Evolutionary conservation across 345 rosid genomes (phyloP).

Genomic region (Populus pruinosa): DNA sequence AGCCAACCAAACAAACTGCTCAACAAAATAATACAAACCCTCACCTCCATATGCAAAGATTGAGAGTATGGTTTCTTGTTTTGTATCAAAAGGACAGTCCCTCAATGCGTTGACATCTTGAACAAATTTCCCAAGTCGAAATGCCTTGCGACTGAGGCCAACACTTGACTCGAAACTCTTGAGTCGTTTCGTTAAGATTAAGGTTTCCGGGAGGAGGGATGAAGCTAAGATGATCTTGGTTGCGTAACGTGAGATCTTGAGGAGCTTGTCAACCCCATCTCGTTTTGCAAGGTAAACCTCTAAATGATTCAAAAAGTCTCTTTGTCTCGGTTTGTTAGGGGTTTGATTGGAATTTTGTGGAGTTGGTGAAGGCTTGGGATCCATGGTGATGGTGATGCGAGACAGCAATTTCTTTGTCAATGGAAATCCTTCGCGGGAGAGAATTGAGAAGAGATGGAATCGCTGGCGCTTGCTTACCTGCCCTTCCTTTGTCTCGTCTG

Average conservation of each 20-base stretch:
- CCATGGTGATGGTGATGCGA: background rate
- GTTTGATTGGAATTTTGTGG: background rate
- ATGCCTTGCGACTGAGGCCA: slow-evolving; percentile 95
- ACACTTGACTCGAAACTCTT: slow-evolving; percentile 87
- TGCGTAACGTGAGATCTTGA: slow-evolving; percentile 85
- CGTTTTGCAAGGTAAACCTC: slow-evolving; percentile 58
- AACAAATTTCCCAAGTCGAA: slow-evolving; percentile 85
- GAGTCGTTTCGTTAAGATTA: slow-evolving; percentile 38
- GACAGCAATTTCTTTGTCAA: background rate
- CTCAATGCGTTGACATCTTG: slow-evolving; percentile 78
- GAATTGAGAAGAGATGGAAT: background rate
- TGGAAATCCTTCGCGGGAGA: background rate
- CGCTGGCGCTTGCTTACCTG: background rate
- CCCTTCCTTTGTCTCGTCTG: background rate
- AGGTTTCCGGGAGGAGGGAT: slow-evolving; percentile 49
- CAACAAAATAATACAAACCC: slow-evolving; percentile 74
- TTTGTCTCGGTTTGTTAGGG: background rate
- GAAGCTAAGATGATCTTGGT: slow-evolving; percentile 76
- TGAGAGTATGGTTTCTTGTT: slow-evolving; percentile 39
- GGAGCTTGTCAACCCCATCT: slow-evolving; percentile 89
- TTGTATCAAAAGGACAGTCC: slow-evolving; percentile 43
- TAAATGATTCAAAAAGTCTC: slow-evolving; percentile 32
- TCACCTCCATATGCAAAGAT: slow-evolving; percentile 77
- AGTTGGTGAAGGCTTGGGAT: background rate
- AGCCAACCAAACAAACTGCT: slow-evolving; percentile 80